Base-by-base conservation (phyloP, 495 filamentous ascomycete genomes). In the Penicillium cataractarum region DNA sequence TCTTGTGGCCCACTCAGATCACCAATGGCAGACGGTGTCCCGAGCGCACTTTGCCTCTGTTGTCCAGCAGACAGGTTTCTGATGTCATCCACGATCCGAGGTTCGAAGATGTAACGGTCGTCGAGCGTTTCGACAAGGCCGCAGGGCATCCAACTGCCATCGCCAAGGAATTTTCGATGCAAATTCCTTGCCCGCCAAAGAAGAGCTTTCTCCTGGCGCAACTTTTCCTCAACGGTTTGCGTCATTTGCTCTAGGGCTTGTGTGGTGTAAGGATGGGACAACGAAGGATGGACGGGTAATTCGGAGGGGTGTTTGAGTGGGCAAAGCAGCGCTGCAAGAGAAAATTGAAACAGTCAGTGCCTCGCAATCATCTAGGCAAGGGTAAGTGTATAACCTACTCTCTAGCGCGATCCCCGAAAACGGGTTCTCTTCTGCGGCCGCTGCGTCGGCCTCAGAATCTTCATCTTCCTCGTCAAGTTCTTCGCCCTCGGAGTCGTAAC, bases 291-390 rank as follows among this genome's bases (percentile, higher is more conserved):
- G 39, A 77, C 82, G 4, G 91, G 87, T 33, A 99, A 83, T 72
- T 96, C 92, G 54, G 92, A 90, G 24, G 92, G 89, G 57, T 92
- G 84, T 57, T 92, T 96, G 55, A 98, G 77, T 26, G 95, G 95
- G 42, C 90, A 90, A 13, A 99, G 85, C 42, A 97, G 84, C 55
- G 91, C 94, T 97, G 69, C 3, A 54, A 51, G 37, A 54, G 31
- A 57, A 52, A 35, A n/a, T 60, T 60, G n/a, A 12, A 33, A 17
- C 49, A 32, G 55, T 65, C 27, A 65, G 61, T 51, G 65, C 54
- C 52, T 57, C 17, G 21, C 9, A 4, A 39, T 10, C 8, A 42
- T 44, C 1, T n/a, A 2, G 26, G 17, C 37, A 19, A 31, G 26
- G 29, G 42, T 63, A 64, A 32, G 53, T 37, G 37, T 4, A 40